Percentiles rank a stretch among this genome's conserved stretches.
phyloP scores from a whole-genome alignment of 1,284 basidiomycete species.

The Tranzscheliella williamsii region DNA sequence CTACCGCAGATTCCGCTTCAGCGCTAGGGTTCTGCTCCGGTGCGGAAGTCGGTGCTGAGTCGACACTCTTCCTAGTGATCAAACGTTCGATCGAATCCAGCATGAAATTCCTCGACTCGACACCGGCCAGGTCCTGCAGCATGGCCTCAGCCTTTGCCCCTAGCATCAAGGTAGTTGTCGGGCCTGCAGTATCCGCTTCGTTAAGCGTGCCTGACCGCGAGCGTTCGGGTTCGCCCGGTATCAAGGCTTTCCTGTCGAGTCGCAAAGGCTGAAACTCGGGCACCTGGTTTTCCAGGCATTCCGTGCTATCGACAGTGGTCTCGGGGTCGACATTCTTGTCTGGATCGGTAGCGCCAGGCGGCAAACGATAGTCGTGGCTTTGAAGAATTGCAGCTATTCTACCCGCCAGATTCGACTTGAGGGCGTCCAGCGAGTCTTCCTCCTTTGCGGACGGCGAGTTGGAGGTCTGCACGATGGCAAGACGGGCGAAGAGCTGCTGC shows the following conservation, averaged over 20 bases:
- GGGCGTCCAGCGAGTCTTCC: slow-evolving; percentile 10
- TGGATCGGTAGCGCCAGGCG: neutral
- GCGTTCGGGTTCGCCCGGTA: no score
- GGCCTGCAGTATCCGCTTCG: neutral
- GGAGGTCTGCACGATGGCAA: slow-evolving; percentile 18
- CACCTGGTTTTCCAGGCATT: neutral
- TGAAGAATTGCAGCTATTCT: slow-evolving; percentile 18
- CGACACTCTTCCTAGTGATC: neutral
- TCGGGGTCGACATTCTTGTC: no score
- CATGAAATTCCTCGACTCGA: slow-evolving; percentile 18
- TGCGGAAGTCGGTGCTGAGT: neutral
- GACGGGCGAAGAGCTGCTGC: slow-evolving; percentile 30
- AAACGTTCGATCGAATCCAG: slow-evolving; percentile 25
- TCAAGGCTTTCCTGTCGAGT: neutral
- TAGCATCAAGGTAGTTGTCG: neutral
- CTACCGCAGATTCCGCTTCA: neutral
- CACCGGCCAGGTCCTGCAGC: slow-evolving; percentile 13
- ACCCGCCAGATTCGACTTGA: slow-evolving; percentile 23
- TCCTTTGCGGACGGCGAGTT: neutral
- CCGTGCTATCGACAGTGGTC: no score
- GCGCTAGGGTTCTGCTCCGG: neutral
- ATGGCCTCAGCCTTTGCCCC: slow-evolving; percentile 16
- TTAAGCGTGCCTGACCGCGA: no score
- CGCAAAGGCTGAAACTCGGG: neutral
- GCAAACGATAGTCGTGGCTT: slow-evolving; percentile 15